Evolutionary conservation across 352 stramenopile species (phyloP).

Genomic region (Globisporangium nagaii): DNA sequence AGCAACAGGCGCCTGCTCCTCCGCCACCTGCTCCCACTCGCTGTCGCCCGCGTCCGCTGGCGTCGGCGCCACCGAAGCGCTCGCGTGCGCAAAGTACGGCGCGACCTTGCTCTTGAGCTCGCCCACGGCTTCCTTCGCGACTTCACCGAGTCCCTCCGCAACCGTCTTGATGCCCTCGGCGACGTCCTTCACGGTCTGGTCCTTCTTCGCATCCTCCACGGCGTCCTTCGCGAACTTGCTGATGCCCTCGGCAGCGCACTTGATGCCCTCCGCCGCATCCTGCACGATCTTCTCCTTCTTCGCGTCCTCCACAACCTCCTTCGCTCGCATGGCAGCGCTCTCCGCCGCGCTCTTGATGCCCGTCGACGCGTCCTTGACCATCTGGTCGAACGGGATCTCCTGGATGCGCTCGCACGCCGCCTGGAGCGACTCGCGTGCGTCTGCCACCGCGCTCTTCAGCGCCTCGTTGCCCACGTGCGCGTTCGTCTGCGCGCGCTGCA

Average conservation of each 20-base stretch:
- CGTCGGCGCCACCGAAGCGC: slow-evolving; percentile 6
- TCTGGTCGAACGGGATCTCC: slow-evolving; percentile 78
- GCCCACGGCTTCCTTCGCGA: slow-evolving; percentile 7
- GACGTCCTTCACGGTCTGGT: slow-evolving; percentile 4
- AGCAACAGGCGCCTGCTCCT: slow-evolving; percentile 15
- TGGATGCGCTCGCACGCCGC: slow-evolving; percentile 49
- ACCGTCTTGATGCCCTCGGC: slow-evolving; percentile 6
- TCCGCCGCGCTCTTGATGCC: slow-evolving; percentile 5
- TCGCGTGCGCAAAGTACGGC: slow-evolving; percentile 5
- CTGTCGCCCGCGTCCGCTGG: slow-evolving; percentile 21
- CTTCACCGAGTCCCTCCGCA: slow-evolving; percentile 3
- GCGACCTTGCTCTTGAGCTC: slow-evolving; percentile 33
- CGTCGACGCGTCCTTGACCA: slow-evolving; percentile 54
- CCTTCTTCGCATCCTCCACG: slow-evolving; percentile 3
- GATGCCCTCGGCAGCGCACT: slow-evolving; percentile 6
- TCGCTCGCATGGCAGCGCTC: slow-evolving; percentile 2
- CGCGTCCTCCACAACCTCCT: slow-evolving; percentile 1
- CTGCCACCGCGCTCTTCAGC: slow-evolving; percentile 43
- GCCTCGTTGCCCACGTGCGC: slow-evolving; percentile 39
- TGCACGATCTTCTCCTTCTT: slow-evolving; percentile 10
- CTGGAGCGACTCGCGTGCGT: slow-evolving; percentile 44
- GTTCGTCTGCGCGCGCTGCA: slow-evolving; percentile 26
- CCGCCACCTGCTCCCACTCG: slow-evolving; percentile 53
- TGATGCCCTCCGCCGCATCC: slow-evolving; percentile 6
- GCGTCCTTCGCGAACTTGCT: slow-evolving; percentile 10